Percentiles rank a stretch among this genome's conserved stretches.
Conservation (phyloP, 2,329 filamentous ascomycete species). For the Amphichorda felina region DNA sequence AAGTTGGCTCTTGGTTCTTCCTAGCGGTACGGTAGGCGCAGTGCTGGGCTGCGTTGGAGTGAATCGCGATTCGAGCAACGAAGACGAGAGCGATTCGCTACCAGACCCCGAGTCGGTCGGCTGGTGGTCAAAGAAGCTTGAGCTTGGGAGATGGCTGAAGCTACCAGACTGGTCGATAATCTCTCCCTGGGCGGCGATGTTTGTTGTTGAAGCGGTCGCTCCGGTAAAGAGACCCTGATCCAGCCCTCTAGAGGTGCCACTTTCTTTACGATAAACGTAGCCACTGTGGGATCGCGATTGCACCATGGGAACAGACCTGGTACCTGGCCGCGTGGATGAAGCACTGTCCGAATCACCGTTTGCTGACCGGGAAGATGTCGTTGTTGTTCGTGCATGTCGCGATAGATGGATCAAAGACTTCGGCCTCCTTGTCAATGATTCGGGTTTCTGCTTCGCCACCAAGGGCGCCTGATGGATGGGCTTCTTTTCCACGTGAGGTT, state of each 20-base stretch:
- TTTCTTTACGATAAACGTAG: constrained; percentile 9
- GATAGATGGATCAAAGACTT: too few relatives aligned
- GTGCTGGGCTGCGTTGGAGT: constrained; percentile 37
- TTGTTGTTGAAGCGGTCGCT: constrained; percentile 26
- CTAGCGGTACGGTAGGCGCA: constrained; percentile 33
- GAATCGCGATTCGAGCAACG: constrained; percentile 24
- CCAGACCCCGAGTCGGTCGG: constrained; percentile 10
- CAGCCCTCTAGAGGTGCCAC: constrained; percentile 4
- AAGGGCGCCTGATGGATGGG: too few relatives aligned
- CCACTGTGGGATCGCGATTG: constrained; percentile 20
- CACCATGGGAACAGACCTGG: constrained; percentile 12
- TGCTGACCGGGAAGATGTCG: too few relatives aligned
- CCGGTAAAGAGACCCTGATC: constrained; percentile 17
- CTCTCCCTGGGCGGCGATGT: constrained; percentile 27
- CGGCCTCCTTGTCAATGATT: too few relatives aligned
- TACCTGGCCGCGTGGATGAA: too few relatives aligned
- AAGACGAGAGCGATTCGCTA: constrained; percentile 10
- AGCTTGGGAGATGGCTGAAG: constrained; percentile 16
- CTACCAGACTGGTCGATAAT: constrained; percentile 27
- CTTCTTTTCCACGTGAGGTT: too few relatives aligned
- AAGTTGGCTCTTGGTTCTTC: constrained; percentile 49
- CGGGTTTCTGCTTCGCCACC: too few relatives aligned
- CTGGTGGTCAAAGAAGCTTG: constrained; percentile 8
- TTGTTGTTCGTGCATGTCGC: too few relatives aligned
- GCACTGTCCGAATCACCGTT: too few relatives aligned